Evolutionary conservation across 345 rosid genomes (phyloP), one percentile per base, ranked within the genome.

Genomic region (Punica granatum): DNA sequence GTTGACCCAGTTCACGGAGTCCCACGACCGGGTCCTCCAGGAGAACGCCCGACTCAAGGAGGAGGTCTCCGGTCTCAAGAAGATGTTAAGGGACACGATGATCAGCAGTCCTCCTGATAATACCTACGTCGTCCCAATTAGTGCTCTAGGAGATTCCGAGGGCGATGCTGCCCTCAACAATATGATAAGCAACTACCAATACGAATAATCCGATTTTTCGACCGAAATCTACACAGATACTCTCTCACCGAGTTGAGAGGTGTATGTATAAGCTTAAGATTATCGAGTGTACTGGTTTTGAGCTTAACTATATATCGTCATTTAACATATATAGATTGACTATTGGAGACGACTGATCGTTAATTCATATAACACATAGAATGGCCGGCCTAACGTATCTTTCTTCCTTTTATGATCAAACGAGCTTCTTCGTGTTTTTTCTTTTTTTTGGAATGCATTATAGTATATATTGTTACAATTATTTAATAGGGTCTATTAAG

Each of bases 21-120:
- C 70, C 71, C 92, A 86, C 60, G 88, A 87, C 65, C 76, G 65
- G 2, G 92, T 78, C 43, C 73, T 87, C 36, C 86, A 84, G 43
- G 98, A 93, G 75, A 93, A 87, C 78, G 77, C 80, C 28, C 77
- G 79, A 74, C 97, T 93, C 72, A 90, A 84, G 80, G 90, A 93
- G 64, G 97, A 93, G 77, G 80, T 85, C 51, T 80, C 92, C 32
- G 87, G 80, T 75, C 92, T 93, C 65, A 85, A 86, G 68, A 87
- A 82, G 72, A 81, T 93, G 86, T 72, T 93, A 48, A 75, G 77
- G 16, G 85, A 80, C 39, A 62, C 87, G 16, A 82, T 54, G 37
- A 43, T 59, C 64, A 34, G 56, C 6, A 32, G 54, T n/a, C 60
- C 58, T 19, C 39, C 8, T 16, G 37, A 39, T 60, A 21, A 54